Evolutionary conservation across 2,329 filamentous ascomycete genomes (phyloP).

Genomic region (Phyllachora maydis): DNA sequence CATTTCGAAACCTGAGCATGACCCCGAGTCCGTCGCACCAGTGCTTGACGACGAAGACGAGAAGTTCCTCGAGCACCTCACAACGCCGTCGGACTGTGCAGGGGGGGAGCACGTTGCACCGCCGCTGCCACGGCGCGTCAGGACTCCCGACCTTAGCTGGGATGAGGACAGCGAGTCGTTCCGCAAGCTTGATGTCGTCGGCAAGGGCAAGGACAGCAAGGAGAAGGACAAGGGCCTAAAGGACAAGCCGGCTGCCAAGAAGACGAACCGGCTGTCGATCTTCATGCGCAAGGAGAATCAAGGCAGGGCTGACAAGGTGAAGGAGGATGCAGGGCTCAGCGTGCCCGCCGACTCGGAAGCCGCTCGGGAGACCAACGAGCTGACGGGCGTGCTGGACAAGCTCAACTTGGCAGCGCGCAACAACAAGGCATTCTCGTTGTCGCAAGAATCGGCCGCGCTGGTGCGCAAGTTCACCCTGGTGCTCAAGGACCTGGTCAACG

Average conservation of each 20-base stretch:
- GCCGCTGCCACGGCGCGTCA: slow-evolving; percentile 31
- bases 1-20: slow-evolving; percentile 1
- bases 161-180: slow-evolving; percentile 19
- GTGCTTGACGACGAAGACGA: slow-evolving; percentile 36
- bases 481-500: slow-evolving; percentile 80
- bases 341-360: slow-evolving; percentile 18
- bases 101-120: no score
- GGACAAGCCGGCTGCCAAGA: slow-evolving; percentile 8
- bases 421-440: slow-evolving; percentile 69
- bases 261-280: slow-evolving; percentile 17
- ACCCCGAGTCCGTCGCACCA: slow-evolving; percentile 12
- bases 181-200: slow-evolving; percentile 8
- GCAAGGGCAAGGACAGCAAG: slow-evolving; percentile 12
- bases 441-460: slow-evolving; percentile 65
- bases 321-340: slow-evolving; percentile 6
- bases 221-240: slow-evolving; percentile 9
- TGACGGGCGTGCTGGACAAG: slow-evolving; percentile 60
- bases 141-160: slow-evolving; percentile 27
- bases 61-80: slow-evolving; percentile 32
- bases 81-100: slow-evolving; percentile 22
- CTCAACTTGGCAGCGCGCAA: slow-evolving; percentile 70
- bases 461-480: slow-evolving; percentile 72
- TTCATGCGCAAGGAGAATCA: slow-evolving; percentile 12
- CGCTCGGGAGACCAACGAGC: slow-evolving; percentile 42
- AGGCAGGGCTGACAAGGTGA: slow-evolving; percentile 9